phyloP scores from a whole-genome alignment of 2,329 filamentous ascomycete species.

The Pseudogymnoascus sp. region DNA sequence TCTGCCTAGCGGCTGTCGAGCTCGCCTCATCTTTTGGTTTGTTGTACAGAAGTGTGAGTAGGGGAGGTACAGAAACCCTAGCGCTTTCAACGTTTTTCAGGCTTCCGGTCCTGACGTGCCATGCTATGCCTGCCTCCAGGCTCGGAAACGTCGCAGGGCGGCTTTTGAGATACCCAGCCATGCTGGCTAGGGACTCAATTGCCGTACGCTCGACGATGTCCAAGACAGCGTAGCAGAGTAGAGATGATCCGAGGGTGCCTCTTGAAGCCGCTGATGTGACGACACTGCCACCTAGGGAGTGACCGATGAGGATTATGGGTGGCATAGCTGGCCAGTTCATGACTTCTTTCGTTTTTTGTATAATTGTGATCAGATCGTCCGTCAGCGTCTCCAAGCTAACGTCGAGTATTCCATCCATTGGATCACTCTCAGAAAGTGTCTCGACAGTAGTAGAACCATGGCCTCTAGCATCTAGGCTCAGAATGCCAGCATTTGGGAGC shows the following conservation, averaged over 20 bases:
- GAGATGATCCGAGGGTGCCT: slow-evolving; percentile 54
- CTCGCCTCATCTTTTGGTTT: slow-evolving; percentile 35
- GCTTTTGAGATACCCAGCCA: slow-evolving; percentile 84
- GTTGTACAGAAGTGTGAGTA: slow-evolving; percentile 41
- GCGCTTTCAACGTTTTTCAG: slow-evolving; percentile 80
- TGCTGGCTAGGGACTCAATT: slow-evolving; percentile 87
- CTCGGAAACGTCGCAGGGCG: slow-evolving; percentile 73
- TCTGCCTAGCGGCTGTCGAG: slow-evolving; percentile 15
- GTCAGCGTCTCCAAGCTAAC: slow-evolving; percentile 67
- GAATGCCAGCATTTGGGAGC: slow-evolving; percentile 71
- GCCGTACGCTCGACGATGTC: slow-evolving; percentile 96
- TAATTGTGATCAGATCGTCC: slow-evolving; percentile 62
- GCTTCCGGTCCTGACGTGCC: slow-evolving; percentile 86
- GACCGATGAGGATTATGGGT: slow-evolving; percentile 74
- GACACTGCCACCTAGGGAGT: slow-evolving; percentile 88
- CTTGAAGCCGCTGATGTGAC: slow-evolving; percentile 73
- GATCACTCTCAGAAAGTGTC: slow-evolving; percentile 24
- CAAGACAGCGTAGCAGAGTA: slow-evolving; percentile 82
- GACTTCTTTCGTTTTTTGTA: slow-evolving; percentile 57
- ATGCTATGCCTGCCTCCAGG: slow-evolving; percentile 75
- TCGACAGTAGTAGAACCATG: slow-evolving; percentile 66
- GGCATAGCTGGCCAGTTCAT: slow-evolving; percentile 72
- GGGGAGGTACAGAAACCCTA: slow-evolving; percentile 74
- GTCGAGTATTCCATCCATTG: slow-evolving; percentile 44
- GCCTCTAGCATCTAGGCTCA: slow-evolving; percentile 78